Percentiles rank a stretch among this genome's conserved stretches.
Evolutionary conservation across 2,329 filamentous ascomycete species (phyloP).

Genomic region (Fonsecaea monophora): DNA sequence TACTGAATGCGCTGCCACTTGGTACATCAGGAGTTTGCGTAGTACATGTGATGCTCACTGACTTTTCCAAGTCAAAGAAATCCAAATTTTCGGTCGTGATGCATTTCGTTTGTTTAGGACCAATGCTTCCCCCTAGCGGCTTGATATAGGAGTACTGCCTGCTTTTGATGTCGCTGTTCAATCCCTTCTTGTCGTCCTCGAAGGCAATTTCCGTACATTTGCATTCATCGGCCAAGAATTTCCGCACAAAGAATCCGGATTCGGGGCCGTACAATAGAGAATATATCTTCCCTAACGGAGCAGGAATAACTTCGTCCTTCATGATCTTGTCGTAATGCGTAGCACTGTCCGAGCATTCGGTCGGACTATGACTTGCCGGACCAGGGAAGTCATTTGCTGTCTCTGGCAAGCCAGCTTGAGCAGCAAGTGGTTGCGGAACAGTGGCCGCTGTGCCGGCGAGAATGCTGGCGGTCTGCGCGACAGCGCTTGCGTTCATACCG

Average conservation of each 20-base stretch:
- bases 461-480: constrained; percentile 40
- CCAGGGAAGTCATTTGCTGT: constrained; percentile 76
- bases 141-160: constrained; percentile 89
- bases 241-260: constrained; percentile 81
- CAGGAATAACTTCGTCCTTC: constrained; percentile 83
- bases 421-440: constrained; percentile 48
- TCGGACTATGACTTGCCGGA: constrained; percentile 78
- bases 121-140: constrained; percentile 80
- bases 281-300: constrained; percentile 91
- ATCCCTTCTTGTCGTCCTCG: constrained; percentile 78
- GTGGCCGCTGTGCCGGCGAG: constrained; percentile 27
- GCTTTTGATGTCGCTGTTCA: constrained; percentile 75
- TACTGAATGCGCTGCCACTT: constrained; percentile 86
- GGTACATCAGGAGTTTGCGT: constrained; percentile 95
- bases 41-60: constrained; percentile 78
- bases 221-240: constrained; percentile 77
- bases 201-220: constrained; percentile 88
- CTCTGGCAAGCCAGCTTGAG: constrained; percentile 37
- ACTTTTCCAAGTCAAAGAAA: constrained; percentile 82
- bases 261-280: constrained; percentile 82
- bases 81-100: constrained; percentile 87
- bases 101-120: constrained; percentile 93
- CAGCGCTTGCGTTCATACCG: constrained; percentile 47
- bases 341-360: constrained; percentile 79
- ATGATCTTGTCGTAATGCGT: constrained; percentile 84